Conservation (phyloP, 2,329 filamentous ascomycete species). For the Talaromyces piceae region DNA sequence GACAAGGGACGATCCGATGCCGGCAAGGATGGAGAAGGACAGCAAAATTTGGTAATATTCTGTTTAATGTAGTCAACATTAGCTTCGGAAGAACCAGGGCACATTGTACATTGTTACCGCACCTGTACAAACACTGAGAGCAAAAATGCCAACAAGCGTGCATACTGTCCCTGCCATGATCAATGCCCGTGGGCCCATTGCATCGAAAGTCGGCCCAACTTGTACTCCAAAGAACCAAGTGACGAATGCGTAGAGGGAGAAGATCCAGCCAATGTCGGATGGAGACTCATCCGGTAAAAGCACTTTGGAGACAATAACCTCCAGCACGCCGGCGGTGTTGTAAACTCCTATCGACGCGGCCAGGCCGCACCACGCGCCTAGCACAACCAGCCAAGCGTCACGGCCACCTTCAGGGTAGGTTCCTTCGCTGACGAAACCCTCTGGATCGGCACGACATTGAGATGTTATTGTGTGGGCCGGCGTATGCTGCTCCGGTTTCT, state of each 20-base stretch:
- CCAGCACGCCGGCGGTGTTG: conserved; percentile 26
- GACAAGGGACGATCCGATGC: conserved; percentile 31
- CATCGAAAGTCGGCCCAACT: conserved; percentile 26
- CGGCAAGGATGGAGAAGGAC: conserved; percentile 32
- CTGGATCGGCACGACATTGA: neutral
- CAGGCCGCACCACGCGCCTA: conserved; percentile 24
- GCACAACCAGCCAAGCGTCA: conserved; percentile 20
- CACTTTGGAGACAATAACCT: conserved; percentile 14
- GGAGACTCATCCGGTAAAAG: conserved; percentile 11
- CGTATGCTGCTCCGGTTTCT: neutral
- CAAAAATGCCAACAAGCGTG: conserved; percentile 14
- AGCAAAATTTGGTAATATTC: conserved; percentile 39
- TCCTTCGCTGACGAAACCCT: conserved; percentile 5
- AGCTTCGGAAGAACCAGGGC: neutral
- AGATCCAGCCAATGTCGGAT: conserved; percentile 21
- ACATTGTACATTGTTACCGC: conserved; percentile 5
- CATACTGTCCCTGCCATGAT: conserved; percentile 17
- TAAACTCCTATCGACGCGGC: conserved; percentile 30
- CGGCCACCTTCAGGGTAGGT: conserved; percentile 19
- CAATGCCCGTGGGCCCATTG: conserved; percentile 18
- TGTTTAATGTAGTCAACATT: neutral
- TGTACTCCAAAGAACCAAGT: conserved; percentile 21
- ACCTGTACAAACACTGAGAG: conserved; percentile 17
- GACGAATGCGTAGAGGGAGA: conserved; percentile 22
- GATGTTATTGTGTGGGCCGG: neutral